Percentiles rank a stretch among this genome's conserved stretches.
These are phyloP conservation scores for Vanderwaltozyma polyspora DNA, from an alignment of 805 yeast genomes.

Conservation along the genomic window DNA sequence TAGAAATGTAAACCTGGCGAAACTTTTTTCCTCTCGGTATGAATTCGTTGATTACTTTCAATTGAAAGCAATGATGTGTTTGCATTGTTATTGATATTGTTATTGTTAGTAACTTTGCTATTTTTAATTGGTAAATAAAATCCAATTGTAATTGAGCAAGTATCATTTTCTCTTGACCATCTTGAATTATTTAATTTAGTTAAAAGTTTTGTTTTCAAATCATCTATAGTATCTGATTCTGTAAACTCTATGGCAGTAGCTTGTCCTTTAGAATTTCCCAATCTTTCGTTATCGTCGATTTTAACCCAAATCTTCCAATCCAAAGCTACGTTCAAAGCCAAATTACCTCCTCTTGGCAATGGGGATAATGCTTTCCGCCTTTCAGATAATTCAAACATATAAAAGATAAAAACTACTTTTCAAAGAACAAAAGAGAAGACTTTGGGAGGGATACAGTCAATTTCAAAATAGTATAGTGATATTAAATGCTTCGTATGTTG, in stretches of 20 bases:
- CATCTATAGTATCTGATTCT: slow-evolving; percentile 65
- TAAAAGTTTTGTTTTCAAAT: slow-evolving; percentile 56
- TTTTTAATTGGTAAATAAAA: too few species aligned
- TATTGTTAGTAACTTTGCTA: neutral
- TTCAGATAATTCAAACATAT: too few species aligned
- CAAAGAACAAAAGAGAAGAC: too few species aligned
- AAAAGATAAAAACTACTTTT: too few species aligned
- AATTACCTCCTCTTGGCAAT: neutral
- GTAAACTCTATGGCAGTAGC: slow-evolving; percentile 63
- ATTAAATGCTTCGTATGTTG: too few species aligned
- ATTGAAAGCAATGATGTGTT: too few species aligned
- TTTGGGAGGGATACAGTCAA: too few species aligned
- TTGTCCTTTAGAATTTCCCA: slow-evolving; percentile 8
- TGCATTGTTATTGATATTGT: neutral
- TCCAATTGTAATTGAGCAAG: slow-evolving; percentile 60
- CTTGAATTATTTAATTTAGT: slow-evolving; percentile 42
- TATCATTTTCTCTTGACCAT: slow-evolving; percentile 45
- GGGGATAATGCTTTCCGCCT: neutral
- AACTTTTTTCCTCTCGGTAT: too few species aligned
- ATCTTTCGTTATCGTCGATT: slow-evolving; percentile 8
- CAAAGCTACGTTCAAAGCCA: slow-evolving; percentile 5
- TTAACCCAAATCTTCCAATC: slow-evolving; percentile 20
- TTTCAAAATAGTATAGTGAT: too few species aligned
- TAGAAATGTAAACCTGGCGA: too few species aligned
- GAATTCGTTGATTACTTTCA: too few species aligned